phyloP scores from a whole-genome alignment of 768 basidiomycete species.

The Suillus subalutaceus region DNA sequence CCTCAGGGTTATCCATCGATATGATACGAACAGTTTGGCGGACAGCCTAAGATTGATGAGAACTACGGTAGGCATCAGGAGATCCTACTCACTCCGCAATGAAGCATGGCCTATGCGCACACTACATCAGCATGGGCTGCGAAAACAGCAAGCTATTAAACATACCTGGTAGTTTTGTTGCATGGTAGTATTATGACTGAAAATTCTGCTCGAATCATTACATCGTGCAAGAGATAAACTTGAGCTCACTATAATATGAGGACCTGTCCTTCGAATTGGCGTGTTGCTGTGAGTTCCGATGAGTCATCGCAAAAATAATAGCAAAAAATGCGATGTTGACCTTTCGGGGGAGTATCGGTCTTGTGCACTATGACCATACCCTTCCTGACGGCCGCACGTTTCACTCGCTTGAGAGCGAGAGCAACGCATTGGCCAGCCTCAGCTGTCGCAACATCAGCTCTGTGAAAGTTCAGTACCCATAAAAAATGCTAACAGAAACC shows the following conservation, averaged over 20 bases:
- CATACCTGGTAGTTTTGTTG: slow-evolving; percentile 91
- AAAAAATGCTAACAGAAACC: slow-evolving; percentile 1
- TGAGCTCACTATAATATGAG: slow-evolving; percentile 83
- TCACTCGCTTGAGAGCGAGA: slow-evolving; percentile 87
- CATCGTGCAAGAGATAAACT: not conserved
- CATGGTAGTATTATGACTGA: slow-evolving; percentile 88
- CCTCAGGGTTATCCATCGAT: slow-evolving; percentile 89
- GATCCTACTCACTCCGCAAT: slow-evolving; percentile 72
- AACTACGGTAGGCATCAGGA: slow-evolving; percentile 5
- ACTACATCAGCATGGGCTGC: slow-evolving; percentile 1
- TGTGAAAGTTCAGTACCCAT: slow-evolving; percentile 28
- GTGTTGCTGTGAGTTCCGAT: slow-evolving; percentile 53
- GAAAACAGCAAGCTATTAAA: slow-evolving; percentile 2
- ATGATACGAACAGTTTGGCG: slow-evolving; percentile 91
- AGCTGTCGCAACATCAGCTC: slow-evolving; percentile 79
- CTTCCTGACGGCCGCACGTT: slow-evolving; percentile 81
- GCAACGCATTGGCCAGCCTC: slow-evolving; percentile 98
- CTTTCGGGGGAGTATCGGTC: slow-evolving; percentile 76
- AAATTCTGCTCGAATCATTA: slow-evolving; percentile 4
- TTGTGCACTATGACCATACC: slow-evolving; percentile 93
- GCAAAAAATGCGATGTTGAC: slow-evolving; percentile 37
- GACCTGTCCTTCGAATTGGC: slow-evolving; percentile 91
- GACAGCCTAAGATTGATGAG: slow-evolving; percentile 57
- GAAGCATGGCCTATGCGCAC: slow-evolving; percentile 75
- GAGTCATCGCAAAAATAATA: not conserved